Base-by-base conservation (phyloP, 2,329 filamentous ascomycete genomes). In the Aspergillus hortae region DNA sequence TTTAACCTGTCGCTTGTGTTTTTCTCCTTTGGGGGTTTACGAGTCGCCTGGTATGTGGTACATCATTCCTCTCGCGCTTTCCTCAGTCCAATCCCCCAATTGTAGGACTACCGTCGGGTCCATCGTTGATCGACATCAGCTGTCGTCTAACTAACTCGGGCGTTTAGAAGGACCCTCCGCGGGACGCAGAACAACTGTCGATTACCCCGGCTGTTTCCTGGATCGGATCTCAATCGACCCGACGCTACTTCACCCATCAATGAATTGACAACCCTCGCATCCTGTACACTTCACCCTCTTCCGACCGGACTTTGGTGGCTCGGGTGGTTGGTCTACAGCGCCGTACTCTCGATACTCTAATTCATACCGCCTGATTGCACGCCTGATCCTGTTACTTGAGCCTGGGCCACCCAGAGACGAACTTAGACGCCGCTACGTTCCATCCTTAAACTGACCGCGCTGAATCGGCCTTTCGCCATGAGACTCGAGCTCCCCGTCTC, bases 401-500 rank as follows among this genome's bases (percentile, higher is more conserved):
- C 27, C 27, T 30, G 27, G 27, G 27, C 27, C 27, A 30, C 27
- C 9, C 27, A 30, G 27, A 4, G 27, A 30, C 27, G 27, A 30
- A 30, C 27, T 7, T 30, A 30, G 23, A 6, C 27, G 27, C 27
- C 27, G 27, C 27, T 11, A 30, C 27, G 7, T 30, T 30, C 27
- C 6, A 30, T 23, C 27, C 27, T 3, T 11, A 9, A 4, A 30
- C 27, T 10, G 27, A 30, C 27, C 27, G 7, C 27, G 27, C 7
- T 11, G 27, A 2, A 30, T 23, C 27, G 27, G 27, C 7, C 27
- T 30, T 40, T 46, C 56, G 25, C 27, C 54, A 67, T 69, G 66
- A 55, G 54, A 43, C 27, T 58, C 41, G 38, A 56, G 15, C 41
- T 64, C 19, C 43, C 58, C 35, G 19, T 65, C 25, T 52, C 61